phyloP scores from a whole-genome alignment of 176 grass and related monocot genomes.

The Hordeum marinum region DNA sequence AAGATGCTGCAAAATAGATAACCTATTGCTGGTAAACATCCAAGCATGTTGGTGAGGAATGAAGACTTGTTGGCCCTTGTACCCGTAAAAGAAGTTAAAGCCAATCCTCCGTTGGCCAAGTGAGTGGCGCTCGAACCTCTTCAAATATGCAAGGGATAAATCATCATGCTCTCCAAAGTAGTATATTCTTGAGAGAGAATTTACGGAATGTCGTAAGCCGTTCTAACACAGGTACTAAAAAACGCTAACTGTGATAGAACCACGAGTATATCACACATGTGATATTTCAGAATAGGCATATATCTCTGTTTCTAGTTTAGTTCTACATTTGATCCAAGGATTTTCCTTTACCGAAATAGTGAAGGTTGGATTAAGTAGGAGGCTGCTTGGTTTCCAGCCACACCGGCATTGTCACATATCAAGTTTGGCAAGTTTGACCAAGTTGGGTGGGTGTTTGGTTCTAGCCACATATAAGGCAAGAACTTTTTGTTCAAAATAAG shows the following conservation, averaged over 20 bases:
- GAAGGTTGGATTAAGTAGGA: background rate
- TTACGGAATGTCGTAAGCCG: background rate
- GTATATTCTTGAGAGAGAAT: constrained; percentile 4
- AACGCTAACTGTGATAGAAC: background rate
- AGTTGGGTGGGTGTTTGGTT: no score
- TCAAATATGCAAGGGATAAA: background rate
- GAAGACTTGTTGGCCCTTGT: background rate
- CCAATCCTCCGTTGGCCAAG: background rate
- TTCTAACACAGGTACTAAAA: background rate
- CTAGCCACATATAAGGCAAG: no score
- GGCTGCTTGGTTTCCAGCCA: no score
- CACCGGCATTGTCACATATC: no score
- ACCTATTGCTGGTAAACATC: background rate
- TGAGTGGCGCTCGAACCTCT: background rate
- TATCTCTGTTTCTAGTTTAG: background rate
- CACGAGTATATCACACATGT: background rate
- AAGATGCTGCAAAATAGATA: background rate
- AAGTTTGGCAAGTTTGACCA: no score
- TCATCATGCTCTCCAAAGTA: background rate
- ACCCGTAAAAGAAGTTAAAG: background rate
- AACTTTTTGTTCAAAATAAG: no score
- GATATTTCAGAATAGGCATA: background rate
- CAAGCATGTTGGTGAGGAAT: background rate
- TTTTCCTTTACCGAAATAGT: background rate
- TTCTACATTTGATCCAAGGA: background rate